Evolutionary conservation across 306 rosid genomes (phyloP), one percentile per base, ranked within the genome.

Genomic region (Prunus salicina): DNA sequence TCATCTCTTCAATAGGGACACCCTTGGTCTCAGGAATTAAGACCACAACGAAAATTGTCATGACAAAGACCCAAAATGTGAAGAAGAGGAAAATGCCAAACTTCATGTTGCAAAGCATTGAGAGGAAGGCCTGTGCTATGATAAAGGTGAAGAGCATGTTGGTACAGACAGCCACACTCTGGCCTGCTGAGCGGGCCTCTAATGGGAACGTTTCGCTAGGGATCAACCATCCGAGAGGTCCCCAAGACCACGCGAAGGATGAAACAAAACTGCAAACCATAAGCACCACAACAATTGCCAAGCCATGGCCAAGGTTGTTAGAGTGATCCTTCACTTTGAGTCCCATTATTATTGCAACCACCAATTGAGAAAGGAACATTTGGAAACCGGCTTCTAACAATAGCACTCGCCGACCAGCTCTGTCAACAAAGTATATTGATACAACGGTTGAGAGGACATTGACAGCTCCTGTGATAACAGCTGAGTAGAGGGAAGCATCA

Each of bases 1-100:
- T 76, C 97, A 91, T 93, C 80, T 91, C 97, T 74, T 93, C 98
- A 32, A 93, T 93, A 1, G 98, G 97, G 38, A 93, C 67, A 30
- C 86, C 86, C 83, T 93, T 93, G 0, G 98, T 93, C 86, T 93
- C 97, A 0, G 98, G 98, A 12, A 93, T 50, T 19, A 91, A 71
- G 77, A 91, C 88, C 25, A 89, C 19, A 2, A 86, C 90, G 19
- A 88, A 87, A 13, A 63, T 0, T 2, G 88, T 85, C 98, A 93
- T 91, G 77, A 88, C n/a, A 6, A 89, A 60, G 13, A 88, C 89
- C 96, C 97, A 93, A 6, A 55, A 83, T 0, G 84, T 83, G 80
- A 89, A 87, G 75, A 89, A 89, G 47, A 82, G 25, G 88, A 87
- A 83, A 27, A 89, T 89, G 4, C 78, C 91, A 15, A 2, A 89